phyloP scores from a whole-genome alignment of 176 grass and related monocot genomes.

The Alopecurus myosuroides region DNA sequence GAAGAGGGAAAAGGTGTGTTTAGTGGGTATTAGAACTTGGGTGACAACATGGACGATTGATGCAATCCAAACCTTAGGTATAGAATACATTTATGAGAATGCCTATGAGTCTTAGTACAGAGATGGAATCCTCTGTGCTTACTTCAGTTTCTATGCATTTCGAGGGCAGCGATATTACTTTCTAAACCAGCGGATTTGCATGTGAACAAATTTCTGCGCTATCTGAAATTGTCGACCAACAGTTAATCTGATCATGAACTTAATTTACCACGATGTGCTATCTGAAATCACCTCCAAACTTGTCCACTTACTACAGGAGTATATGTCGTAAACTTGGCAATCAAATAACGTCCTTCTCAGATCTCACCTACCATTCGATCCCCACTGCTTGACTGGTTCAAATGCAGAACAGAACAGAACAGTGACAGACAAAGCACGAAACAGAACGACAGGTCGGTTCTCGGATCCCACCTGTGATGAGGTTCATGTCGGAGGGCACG shows the following conservation, averaged over 20 bases:
- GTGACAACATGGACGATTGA: neutral
- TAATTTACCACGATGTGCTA: neutral
- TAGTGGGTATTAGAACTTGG: neutral
- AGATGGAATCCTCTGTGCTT: neutral
- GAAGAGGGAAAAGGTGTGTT: neutral
- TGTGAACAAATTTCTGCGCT: too few species aligned
- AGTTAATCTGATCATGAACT: neutral
- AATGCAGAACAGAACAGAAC: neutral
- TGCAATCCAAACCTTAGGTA: neutral
- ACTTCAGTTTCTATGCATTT: neutral
- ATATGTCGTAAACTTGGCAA: neutral
- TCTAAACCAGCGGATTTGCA: too few species aligned
- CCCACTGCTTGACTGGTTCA: neutral
- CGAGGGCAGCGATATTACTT: neutral
- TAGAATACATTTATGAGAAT: too few species aligned
- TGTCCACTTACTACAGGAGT: neutral
- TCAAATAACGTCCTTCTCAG: neutral
- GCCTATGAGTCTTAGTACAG: neutral
- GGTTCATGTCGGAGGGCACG: constrained; percentile 79
- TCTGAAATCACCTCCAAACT: neutral
- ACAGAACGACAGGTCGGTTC: neutral
- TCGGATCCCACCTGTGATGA: constrained; percentile 54
- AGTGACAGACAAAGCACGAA: neutral
- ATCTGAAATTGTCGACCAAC: neutral
- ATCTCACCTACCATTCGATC: constrained; percentile 10